These are phyloP conservation scores for Aspergillus calidoustus DNA, from an alignment of 2,329 filamentous ascomycete genomes.

Conservation along the genomic window DNA sequence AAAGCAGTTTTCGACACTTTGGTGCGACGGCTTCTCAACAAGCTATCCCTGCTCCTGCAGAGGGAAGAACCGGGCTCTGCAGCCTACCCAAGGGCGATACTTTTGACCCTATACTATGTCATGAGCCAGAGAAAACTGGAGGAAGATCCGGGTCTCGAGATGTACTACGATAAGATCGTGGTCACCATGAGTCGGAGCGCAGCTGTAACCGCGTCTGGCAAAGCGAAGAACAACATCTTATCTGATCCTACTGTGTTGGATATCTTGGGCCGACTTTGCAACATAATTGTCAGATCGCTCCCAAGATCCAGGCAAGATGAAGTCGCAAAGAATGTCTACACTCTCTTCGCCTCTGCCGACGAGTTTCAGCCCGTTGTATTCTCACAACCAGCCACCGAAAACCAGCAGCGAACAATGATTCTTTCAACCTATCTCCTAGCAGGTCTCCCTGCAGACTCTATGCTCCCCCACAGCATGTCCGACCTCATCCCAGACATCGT, in stretches of 20 bases:
- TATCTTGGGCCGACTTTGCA: slow-evolving; percentile 64
- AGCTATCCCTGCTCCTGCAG: slow-evolving; percentile 61
- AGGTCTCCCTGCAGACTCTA: slow-evolving; percentile 50
- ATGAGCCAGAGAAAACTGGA: slow-evolving; percentile 57
- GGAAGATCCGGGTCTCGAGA: slow-evolving; percentile 47
- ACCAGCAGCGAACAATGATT: slow-evolving; percentile 55
- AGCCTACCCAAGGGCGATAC: slow-evolving; percentile 62
- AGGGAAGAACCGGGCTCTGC: slow-evolving; percentile 52
- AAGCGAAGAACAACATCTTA: slow-evolving; percentile 43
- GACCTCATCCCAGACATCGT: slow-evolving; percentile 43
- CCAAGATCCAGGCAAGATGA: slow-evolving; percentile 56
- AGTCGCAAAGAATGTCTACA: slow-evolving; percentile 60
- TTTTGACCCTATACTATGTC: slow-evolving; percentile 66
- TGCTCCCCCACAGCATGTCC: slow-evolving; percentile 40
- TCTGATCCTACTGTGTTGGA: slow-evolving; percentile 61
- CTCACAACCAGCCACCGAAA: slow-evolving; percentile 32
- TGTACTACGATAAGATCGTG: slow-evolving; percentile 58
- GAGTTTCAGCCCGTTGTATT: slow-evolving; percentile 43
- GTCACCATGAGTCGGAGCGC: slow-evolving; percentile 47
- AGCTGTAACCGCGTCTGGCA: slow-evolving; percentile 41
- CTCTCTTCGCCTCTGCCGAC: slow-evolving; percentile 51
- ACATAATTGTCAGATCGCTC: slow-evolving; percentile 61
- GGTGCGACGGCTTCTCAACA: slow-evolving; percentile 66
- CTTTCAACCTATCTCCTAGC: slow-evolving; percentile 63
- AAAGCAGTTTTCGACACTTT: slow-evolving; percentile 67